Percentiles rank a stretch among this genome's conserved stretches.
Evolutionary conservation across 129 eudicot species (phyloP).

Genomic region (Cynara cardunculus): DNA sequence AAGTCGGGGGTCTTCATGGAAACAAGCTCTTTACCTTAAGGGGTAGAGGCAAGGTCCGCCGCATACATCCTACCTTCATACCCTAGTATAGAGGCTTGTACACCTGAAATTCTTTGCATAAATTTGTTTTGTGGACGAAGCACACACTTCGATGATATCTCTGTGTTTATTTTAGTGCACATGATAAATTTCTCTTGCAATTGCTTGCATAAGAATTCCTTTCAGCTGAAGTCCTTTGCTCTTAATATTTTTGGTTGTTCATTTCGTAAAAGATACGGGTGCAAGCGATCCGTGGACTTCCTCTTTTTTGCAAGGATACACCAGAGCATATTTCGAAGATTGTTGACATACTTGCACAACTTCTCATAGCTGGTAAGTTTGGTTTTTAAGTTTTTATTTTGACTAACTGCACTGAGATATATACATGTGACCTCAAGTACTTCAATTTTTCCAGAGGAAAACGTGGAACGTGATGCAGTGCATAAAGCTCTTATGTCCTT

Average conservation of each 20-base stretch:
- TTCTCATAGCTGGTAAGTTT: slow-evolving; percentile 78
- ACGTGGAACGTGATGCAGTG: slow-evolving; percentile 96
- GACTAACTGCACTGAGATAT: background rate
- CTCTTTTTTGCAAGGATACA: slow-evolving; percentile 93
- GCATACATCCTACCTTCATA: background rate
- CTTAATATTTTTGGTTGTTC: background rate
- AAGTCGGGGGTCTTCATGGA: background rate
- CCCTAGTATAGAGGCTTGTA: background rate
- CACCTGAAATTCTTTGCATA: background rate
- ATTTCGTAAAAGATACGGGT: background rate
- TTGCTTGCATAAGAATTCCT: background rate
- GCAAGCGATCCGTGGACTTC: slow-evolving; percentile 93
- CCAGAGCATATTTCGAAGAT: slow-evolving; percentile 90
- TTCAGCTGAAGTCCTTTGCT: background rate
- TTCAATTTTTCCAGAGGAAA: slow-evolving; percentile 56
- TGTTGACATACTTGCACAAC: slow-evolving; percentile 93
- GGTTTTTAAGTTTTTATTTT: background rate
- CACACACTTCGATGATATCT: background rate
- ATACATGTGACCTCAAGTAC: slow-evolving; percentile 11
- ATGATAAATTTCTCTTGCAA: background rate
- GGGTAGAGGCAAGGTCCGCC: background rate
- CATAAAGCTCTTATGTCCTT: slow-evolving; percentile 89
- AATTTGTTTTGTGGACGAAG: background rate
- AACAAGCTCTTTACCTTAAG: background rate
- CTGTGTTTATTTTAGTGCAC: background rate